A percentile compares a stretch with the other conserved stretches of the same genome.
These are phyloP conservation scores for Marchantia polymorpha DNA, from an alignment of 225 moss, liverwort and hornwort species.

Conservation along the genomic window DNA sequence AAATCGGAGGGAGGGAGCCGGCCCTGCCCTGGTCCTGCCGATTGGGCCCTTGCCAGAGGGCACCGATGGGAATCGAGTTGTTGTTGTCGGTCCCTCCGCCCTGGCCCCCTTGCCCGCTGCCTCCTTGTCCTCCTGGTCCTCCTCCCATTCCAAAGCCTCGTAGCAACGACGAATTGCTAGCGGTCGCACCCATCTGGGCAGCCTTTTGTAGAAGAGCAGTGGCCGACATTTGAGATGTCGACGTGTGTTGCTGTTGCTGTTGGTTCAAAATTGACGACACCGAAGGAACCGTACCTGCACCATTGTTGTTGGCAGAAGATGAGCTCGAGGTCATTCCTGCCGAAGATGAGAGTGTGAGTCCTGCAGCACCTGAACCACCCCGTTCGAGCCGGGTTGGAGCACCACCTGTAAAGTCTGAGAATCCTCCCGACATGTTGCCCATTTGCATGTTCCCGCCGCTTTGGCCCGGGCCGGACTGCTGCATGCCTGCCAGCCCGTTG, in stretches of 20 bases:
- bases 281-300: conserved; percentile 50
- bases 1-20: conserved; percentile 85
- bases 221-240: conserved; percentile 94
- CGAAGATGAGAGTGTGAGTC: conserved; percentile 76
- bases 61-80: conserved; percentile 67
- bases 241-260: conserved; percentile 70
- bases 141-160: conserved; percentile 93
- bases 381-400: conserved; percentile 65
- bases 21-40: conserved; percentile 97
- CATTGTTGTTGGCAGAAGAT: conserved; percentile 68
- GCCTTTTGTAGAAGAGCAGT: conserved; percentile 99
- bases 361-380: conserved; percentile 63
- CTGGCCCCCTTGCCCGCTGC: conserved; percentile 30
- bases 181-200: conserved; percentile 95
- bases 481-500: conserved; percentile 58
- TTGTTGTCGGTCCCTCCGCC: conserved; percentile 52
- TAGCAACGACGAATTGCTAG: conserved; percentile 82
- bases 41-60: conserved; percentile 80
- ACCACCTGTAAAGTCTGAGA: conserved; percentile 78
- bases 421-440: conserved; percentile 66
- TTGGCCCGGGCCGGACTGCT: conserved; percentile 47
- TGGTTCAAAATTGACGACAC: conserved; percentile 78
- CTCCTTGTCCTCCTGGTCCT: conserved; percentile 48
- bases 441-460: conserved; percentile 72
- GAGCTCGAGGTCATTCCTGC: conserved; percentile 80